Percentiles rank a stretch among this genome's conserved stretches.
These are phyloP conservation scores for Elymus sibiricus DNA, from an alignment of 176 grass and related monocot genomes.

Conservation along the genomic window DNA sequence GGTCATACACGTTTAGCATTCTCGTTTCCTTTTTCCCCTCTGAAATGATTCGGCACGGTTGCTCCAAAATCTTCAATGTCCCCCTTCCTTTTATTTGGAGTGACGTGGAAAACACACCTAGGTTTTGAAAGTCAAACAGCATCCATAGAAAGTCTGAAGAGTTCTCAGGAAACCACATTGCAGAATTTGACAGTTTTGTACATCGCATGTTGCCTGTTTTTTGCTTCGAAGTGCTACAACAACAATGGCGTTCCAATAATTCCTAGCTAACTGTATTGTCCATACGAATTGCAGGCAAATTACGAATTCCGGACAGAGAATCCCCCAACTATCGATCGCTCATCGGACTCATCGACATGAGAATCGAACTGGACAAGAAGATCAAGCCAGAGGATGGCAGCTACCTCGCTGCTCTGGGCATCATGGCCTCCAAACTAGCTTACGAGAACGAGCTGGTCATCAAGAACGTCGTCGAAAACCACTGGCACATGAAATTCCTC, in stretches of 20 bases:
- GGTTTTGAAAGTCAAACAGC: neutral
- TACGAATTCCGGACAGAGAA: constrained; percentile 32
- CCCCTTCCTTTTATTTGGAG: neutral
- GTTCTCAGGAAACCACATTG: neutral
- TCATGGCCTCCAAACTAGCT: constrained; percentile 78
- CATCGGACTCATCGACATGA: constrained; percentile 54
- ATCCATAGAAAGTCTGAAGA: neutral
- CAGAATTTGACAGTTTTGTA: neutral
- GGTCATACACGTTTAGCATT: neutral
- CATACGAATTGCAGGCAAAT: constrained; percentile 30
- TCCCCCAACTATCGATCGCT: constrained; percentile 53
- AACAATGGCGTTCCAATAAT: neutral
- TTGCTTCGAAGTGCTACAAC: neutral
- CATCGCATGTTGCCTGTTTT: neutral
- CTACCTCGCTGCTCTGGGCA: constrained; percentile 57
- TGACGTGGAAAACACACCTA: neutral
- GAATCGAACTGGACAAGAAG: constrained; percentile 59
- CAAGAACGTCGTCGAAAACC: constrained; percentile 15
- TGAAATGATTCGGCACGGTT: neutral
- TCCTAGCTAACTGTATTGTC: neutral
- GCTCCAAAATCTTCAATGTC: neutral
- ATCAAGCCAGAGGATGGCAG: constrained; percentile 36
- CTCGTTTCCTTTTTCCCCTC: neutral
- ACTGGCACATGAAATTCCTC: constrained; percentile 76
- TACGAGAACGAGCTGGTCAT: constrained; percentile 73